Percentiles rank a stretch among this genome's conserved stretches.
phyloP scores from a whole-genome alignment of 495 filamentous ascomycete genomes.

The Hypoxylon crocopeplum region DNA sequence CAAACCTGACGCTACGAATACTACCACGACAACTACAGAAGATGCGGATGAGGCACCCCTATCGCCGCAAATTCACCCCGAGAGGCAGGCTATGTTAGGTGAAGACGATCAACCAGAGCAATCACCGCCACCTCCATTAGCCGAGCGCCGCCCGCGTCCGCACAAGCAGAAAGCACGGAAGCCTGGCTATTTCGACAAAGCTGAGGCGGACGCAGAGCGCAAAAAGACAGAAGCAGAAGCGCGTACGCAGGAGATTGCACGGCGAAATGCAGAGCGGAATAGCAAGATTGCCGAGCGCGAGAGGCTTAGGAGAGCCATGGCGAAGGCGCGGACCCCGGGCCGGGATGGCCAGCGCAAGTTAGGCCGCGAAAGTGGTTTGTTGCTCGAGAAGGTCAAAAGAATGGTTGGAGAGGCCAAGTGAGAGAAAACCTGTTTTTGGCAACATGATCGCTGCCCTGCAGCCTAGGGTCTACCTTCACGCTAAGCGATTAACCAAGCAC shows the following conservation, averaged over 20 bases:
- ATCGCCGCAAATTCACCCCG: constrained; percentile 70
- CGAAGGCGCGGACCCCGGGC: constrained; percentile 77
- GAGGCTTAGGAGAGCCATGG: constrained; percentile 70
- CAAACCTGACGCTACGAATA: constrained; percentile 19
- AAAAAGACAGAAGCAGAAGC: constrained; percentile 69
- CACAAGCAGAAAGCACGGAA: constrained; percentile 55
- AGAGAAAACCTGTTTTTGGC: background rate
- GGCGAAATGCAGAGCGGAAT: constrained; percentile 59
- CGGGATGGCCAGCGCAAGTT: constrained; percentile 82
- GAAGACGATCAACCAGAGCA: constrained; percentile 38
- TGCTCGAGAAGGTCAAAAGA: constrained; percentile 81
- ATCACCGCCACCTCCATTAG: constrained; percentile 4
- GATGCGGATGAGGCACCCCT: constrained; percentile 37
- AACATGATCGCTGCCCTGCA: background rate
- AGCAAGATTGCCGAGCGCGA: constrained; percentile 66
- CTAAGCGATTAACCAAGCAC: too few species aligned
- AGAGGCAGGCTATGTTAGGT: constrained; percentile 69
- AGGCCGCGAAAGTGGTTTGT: constrained; percentile 81
- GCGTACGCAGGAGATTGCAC: constrained; percentile 62
- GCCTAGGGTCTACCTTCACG: background rate
- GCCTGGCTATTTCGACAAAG: constrained; percentile 76
- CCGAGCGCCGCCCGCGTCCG: constrained; percentile 23
- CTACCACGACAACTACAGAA: constrained; percentile 22
- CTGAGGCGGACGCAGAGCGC: constrained; percentile 72
- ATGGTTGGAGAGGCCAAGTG: constrained; percentile 58